These are phyloP conservation scores for Solanum stenotomum DNA, from an alignment of 257 asterid species.

Conservation along the genomic window DNA sequence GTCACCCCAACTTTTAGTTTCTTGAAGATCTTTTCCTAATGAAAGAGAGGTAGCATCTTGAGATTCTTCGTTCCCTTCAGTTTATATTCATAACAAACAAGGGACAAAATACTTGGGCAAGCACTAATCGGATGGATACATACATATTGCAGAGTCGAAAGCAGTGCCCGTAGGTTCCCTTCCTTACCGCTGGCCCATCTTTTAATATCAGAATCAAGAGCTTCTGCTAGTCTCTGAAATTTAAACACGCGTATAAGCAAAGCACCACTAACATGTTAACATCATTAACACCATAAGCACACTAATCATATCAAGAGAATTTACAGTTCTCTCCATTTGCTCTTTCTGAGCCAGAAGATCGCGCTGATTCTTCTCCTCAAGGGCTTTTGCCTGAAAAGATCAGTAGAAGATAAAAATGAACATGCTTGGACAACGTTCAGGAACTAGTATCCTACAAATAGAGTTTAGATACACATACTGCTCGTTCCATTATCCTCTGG, in stretches of 20 bases:
- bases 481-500: conserved; percentile 96
- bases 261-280: background rate
- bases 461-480: conserved; percentile 36
- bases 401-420: background rate
- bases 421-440: conserved; percentile 1
- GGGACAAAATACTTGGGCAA: background rate
- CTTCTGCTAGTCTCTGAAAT: conserved; percentile 85
- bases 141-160: conserved; percentile 96
- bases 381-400: conserved; percentile 85
- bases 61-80: background rate
- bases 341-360: conserved; percentile 90
- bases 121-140: conserved; percentile 3
- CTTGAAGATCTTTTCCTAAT: background rate
- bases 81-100: background rate
- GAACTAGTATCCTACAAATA: conserved; percentile 7
- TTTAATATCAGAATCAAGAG: conserved; percentile 89
- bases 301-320: background rate
- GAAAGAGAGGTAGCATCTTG: background rate
- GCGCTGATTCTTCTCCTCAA: conserved; percentile 90
- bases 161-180: conserved; percentile 93
- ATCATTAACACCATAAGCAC: background rate
- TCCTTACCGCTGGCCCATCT: conserved; percentile 97
- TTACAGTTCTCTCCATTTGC: conserved; percentile 96
- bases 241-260: conserved; percentile 1
- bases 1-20: background rate